Evolutionary conservation across 2,329 filamentous ascomycete species (phyloP).

Genomic region (Cladophialophora psammophila): DNA sequence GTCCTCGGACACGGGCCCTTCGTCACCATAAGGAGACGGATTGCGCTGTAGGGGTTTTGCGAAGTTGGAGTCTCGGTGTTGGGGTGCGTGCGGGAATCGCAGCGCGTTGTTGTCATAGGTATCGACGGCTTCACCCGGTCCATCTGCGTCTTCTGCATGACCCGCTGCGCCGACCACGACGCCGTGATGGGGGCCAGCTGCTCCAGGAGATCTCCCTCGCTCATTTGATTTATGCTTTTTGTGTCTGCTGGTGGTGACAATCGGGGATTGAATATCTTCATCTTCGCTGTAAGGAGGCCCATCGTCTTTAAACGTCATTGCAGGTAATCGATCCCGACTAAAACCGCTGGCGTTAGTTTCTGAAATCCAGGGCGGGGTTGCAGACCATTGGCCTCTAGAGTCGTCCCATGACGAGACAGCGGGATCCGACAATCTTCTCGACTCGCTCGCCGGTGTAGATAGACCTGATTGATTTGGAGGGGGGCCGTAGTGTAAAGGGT

Average conservation of each 20-base stretch:
- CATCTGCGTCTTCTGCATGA: slow-evolving; percentile 74
- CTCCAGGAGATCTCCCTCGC: slow-evolving; percentile 57
- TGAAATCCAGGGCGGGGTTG: slow-evolving; percentile 53
- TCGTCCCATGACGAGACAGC: slow-evolving; percentile 78
- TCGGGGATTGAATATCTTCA: slow-evolving; percentile 89
- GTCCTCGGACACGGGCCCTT: slow-evolving; percentile 49
- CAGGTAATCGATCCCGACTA: slow-evolving; percentile 70
- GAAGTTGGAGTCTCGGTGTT: slow-evolving; percentile 63
- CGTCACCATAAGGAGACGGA: slow-evolving; percentile 26
- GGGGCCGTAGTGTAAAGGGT: slow-evolving; percentile 95
- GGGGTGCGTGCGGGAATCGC: slow-evolving; percentile 62
- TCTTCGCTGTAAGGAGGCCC: slow-evolving; percentile 95
- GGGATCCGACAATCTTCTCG: slow-evolving; percentile 79
- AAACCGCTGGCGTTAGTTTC: slow-evolving; percentile 52
- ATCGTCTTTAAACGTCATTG: slow-evolving; percentile 78
- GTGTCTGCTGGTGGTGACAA: slow-evolving; percentile 82
- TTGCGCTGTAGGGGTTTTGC: slow-evolving; percentile 52
- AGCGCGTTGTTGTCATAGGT: slow-evolving; percentile 63
- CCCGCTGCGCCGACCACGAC: slow-evolving; percentile 71
- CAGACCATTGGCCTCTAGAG: slow-evolving; percentile 65
- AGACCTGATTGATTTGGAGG: slow-evolving; percentile 78
- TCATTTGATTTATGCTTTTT: slow-evolving; percentile 78
- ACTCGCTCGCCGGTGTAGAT: slow-evolving; percentile 85
- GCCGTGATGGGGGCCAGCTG: slow-evolving; percentile 67
- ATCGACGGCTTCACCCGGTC: slow-evolving; percentile 79